Percentiles rank a stretch among this genome's conserved stretches.
Evolutionary conservation across 2,329 filamentous ascomycete genomes (phyloP).

Genomic region (Verticillium longisporum): DNA sequence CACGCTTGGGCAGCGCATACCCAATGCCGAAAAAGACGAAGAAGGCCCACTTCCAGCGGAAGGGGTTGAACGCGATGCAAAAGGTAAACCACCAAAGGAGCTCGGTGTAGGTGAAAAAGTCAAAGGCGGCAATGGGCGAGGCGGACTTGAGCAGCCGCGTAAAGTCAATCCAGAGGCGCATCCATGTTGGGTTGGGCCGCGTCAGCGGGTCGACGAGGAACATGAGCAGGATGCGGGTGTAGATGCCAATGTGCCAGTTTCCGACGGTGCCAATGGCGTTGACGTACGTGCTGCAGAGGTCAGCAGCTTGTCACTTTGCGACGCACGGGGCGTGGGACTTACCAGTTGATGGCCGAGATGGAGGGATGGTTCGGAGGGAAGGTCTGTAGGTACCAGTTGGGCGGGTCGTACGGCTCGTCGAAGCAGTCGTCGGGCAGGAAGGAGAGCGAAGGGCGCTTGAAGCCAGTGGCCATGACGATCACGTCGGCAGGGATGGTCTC

Average conservation of each 20-base stretch:
- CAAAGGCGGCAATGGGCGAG: constrained; percentile 70
- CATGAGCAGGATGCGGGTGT: constrained; percentile 80
- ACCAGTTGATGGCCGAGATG: constrained; percentile 69
- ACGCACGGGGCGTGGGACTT: background rate
- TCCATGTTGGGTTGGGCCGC: constrained; percentile 64
- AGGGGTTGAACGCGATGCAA: constrained; percentile 72
- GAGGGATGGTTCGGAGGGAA: constrained; percentile 71
- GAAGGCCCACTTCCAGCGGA: constrained; percentile 82
- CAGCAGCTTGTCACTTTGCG: background rate
- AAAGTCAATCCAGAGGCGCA: constrained; percentile 84
- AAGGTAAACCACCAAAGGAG: constrained; percentile 82
- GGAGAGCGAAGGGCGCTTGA: constrained; percentile 62
- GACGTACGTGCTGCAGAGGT: constrained; percentile 58
- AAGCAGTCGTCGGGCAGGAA: constrained; percentile 74
- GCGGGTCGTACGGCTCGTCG: constrained; percentile 64
- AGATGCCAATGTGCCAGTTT: constrained; percentile 87
- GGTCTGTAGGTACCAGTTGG: constrained; percentile 84
- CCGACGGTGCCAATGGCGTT: constrained; percentile 76
- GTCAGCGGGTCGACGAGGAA: constrained; percentile 75
- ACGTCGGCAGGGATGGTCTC: constrained; percentile 66
- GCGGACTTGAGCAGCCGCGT: constrained; percentile 63
- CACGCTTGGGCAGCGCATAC: constrained; percentile 53
- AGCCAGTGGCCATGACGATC: constrained; percentile 79
- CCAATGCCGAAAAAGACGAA: constrained; percentile 79
- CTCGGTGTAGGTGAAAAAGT: constrained; percentile 86